phyloP scores from a whole-genome alignment of 352 stramenopile genomes.

The Globisporangium abappressorium region DNA sequence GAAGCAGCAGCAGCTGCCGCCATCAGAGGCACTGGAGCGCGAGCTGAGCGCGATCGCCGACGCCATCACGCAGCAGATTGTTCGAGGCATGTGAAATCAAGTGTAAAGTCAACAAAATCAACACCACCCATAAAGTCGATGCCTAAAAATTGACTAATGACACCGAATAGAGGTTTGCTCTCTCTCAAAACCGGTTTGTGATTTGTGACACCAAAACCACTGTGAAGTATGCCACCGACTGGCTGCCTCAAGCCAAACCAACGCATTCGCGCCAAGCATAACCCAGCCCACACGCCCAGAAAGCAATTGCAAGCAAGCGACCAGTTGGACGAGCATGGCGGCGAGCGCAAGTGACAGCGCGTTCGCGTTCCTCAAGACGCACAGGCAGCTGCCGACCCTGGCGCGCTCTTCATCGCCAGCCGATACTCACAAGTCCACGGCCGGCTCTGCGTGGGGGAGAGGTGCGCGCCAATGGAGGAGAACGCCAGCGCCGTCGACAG shows the following conservation, averaged over 20 bases:
- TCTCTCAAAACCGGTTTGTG: too few relatives aligned
- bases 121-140: background rate
- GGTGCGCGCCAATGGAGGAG: slow-evolving; percentile 41
- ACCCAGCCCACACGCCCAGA: background rate
- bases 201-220: background rate
- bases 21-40: slow-evolving; percentile 29
- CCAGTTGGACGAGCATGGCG: slow-evolving; percentile 7
- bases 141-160: background rate
- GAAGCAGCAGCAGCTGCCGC: background rate
- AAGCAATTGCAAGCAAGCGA: background rate
- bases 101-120: background rate
- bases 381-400: slow-evolving; percentile 11
- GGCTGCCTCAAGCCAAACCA: background rate
- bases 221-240: background rate
- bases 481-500: background rate
- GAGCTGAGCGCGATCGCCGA: slow-evolving; percentile 36
- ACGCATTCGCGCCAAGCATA: background rate
- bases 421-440: slow-evolving; percentile 17
- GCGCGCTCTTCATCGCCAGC: background rate
- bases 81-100: background rate
- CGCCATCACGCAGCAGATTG: slow-evolving; percentile 9
- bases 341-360: slow-evolving; percentile 8
- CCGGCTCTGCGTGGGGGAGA: slow-evolving; percentile 50
- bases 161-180: background rate
- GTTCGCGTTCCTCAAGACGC: slow-evolving; percentile 18